These are phyloP conservation scores for Coemansia sp. DNA, from an alignment of 192 early-diverging fungal genomes.

Conservation along the genomic window DNA sequence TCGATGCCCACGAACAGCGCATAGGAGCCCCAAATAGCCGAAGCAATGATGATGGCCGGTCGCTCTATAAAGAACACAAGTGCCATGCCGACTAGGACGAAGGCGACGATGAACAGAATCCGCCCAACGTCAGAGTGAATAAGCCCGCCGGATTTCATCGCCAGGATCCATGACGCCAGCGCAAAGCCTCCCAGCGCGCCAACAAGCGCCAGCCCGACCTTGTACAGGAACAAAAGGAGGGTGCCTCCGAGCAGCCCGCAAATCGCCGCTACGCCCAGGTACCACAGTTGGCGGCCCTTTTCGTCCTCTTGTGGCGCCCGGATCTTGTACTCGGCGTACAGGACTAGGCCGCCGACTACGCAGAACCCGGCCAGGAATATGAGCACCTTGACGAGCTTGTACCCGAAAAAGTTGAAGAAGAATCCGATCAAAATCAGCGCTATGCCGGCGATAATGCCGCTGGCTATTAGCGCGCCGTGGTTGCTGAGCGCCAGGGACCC, in stretches of 20 bases:
- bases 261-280: slow-evolving; percentile 63
- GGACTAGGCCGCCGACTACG: slow-evolving; percentile 56
- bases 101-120: slow-evolving; percentile 69
- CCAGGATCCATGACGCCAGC: slow-evolving; percentile 72
- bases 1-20: slow-evolving; percentile 81
- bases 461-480: slow-evolving; percentile 37
- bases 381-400: slow-evolving; percentile 66
- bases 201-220: slow-evolving; percentile 72
- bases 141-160: slow-evolving; percentile 63
- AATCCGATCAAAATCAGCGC: slow-evolving; percentile 67
- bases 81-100: slow-evolving; percentile 65
- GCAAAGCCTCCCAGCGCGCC: slow-evolving; percentile 82
- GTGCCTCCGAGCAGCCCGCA: slow-evolving; percentile 70
- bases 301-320: slow-evolving; percentile 48
- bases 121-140: slow-evolving; percentile 67
- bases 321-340: slow-evolving; percentile 46
- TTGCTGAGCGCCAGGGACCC: slow-evolving; percentile 39
- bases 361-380: slow-evolving; percentile 83
- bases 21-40: slow-evolving; percentile 80
- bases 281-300: slow-evolving; percentile 43
- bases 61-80: slow-evolving; percentile 67
- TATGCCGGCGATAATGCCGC: slow-evolving; percentile 62
- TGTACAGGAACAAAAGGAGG: slow-evolving; percentile 68
- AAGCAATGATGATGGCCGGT: slow-evolving; percentile 68
- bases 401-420: slow-evolving; percentile 71